phyloP scores from a whole-genome alignment of 768 basidiomycete genomes.

The Ephemerocybe angulata region DNA sequence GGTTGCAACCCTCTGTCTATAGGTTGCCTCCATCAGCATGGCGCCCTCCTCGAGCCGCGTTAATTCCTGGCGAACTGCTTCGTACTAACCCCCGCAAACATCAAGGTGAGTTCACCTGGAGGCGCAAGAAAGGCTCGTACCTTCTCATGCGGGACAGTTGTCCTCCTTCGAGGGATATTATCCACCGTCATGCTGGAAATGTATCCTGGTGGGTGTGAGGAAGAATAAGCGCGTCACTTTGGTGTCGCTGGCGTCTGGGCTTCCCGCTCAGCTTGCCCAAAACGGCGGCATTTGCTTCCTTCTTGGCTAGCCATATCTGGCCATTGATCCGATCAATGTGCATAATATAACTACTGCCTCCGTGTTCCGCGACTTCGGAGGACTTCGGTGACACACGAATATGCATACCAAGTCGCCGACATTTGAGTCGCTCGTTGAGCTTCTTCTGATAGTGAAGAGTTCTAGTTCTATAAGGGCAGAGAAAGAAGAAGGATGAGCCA shows the following conservation, averaged over 20 bases:
- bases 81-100: background rate
- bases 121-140: background rate
- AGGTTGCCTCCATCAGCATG: background rate
- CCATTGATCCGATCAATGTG: conserved; percentile 4
- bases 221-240: background rate
- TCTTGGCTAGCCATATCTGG: background rate
- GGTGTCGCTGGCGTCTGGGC: too few relatives aligned
- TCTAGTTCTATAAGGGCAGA: too few relatives aligned
- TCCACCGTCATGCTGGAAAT: background rate
- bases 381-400: background rate
- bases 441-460: too few relatives aligned
- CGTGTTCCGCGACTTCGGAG: background rate
- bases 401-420: background rate
- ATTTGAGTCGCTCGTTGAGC: too few relatives aligned
- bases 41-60: background rate
- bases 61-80: background rate
- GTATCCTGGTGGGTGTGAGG: background rate
- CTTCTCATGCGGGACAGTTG: background rate
- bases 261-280: too few relatives aligned
- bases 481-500: too few relatives aligned
- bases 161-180: background rate
- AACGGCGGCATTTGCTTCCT: background rate
- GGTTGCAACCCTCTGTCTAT: background rate
- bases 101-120: background rate
- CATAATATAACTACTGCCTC: too few relatives aligned